Conservation (phyloP, 2,329 filamentous ascomycete genomes). For the Fusarium buxicola region DNA sequence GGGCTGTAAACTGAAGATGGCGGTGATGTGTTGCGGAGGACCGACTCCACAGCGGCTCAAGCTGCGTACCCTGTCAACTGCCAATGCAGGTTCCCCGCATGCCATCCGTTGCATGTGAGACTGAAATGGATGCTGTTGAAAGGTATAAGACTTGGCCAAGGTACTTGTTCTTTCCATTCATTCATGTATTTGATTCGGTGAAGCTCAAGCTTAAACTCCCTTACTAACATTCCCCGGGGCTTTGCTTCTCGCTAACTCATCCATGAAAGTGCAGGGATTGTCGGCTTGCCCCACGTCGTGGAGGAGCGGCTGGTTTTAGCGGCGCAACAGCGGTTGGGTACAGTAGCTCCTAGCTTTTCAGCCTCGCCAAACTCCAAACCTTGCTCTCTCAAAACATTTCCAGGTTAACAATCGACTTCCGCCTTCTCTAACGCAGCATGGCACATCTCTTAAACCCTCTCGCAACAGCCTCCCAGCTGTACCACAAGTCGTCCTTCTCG, state of each 20-base stretch:
- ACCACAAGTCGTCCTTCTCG: conserved; percentile 65
- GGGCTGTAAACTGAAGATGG: conserved; percentile 17
- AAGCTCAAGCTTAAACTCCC: too few species aligned
- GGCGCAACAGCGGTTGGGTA: conserved; percentile 26
- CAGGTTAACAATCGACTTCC: not conserved
- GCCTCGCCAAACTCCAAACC: conserved; percentile 39
- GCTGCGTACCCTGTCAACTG: conserved; percentile 33
- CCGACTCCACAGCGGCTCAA: conserved; percentile 43
- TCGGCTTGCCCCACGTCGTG: conserved; percentile 15
- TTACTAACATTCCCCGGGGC: not conserved
- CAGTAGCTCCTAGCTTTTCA: conserved; percentile 31
- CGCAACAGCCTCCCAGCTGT: conserved; percentile 77
- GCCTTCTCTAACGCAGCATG: conserved; percentile 53
- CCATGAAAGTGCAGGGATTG: conserved; percentile 19
- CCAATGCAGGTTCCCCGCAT: conserved; percentile 32
- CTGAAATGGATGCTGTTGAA: not conserved
- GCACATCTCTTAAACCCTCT: conserved; percentile 76
- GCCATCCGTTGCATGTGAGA: conserved; percentile 1
- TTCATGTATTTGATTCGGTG: too few species aligned
- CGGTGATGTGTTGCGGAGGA: conserved; percentile 40
- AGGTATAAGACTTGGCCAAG: not conserved
- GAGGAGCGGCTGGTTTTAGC: conserved; percentile 15
- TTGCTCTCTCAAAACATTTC: conserved; percentile 15
- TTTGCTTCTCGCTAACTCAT: not conserved
- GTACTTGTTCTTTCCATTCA: not conserved